These are phyloP conservation scores for Alternaria tenuissima DNA, from an alignment of 2,329 filamentous ascomycete genomes.

Conservation along the genomic window DNA sequence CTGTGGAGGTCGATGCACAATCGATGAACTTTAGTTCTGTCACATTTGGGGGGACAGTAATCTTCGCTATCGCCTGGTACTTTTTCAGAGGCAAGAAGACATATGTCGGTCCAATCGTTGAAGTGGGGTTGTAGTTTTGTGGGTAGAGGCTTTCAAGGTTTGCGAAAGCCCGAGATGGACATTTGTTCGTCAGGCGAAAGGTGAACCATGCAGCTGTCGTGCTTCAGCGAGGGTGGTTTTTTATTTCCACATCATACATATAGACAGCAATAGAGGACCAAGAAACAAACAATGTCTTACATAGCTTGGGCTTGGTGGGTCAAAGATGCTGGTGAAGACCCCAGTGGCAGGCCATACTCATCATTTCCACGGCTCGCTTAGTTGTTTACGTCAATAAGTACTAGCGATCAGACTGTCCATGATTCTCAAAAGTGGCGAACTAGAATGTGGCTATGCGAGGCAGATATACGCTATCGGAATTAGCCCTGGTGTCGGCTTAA, in stretches of 20 bases:
- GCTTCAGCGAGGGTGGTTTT: background rate
- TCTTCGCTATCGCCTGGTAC: constrained; percentile 19
- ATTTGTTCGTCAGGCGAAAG: background rate
- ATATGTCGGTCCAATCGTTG: constrained; percentile 30
- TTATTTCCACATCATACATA: background rate
- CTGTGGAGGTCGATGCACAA: constrained; percentile 3
- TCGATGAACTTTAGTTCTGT: constrained; percentile 30
- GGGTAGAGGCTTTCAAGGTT: background rate
- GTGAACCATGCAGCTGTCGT: background rate
- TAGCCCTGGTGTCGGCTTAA: background rate
- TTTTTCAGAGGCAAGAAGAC: constrained; percentile 17
- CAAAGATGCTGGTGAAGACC: background rate
- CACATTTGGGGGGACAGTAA: constrained; percentile 22
- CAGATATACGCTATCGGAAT: background rate
- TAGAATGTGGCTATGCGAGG: too few relatives aligned
- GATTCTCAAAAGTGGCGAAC: too few relatives aligned
- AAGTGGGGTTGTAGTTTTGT: constrained; percentile 5
- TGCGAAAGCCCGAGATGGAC: background rate
- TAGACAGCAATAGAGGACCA: background rate
- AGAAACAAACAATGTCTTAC: background rate
- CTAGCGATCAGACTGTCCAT: background rate
- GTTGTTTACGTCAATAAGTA: background rate
- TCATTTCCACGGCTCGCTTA: background rate
- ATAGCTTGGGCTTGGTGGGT: background rate
- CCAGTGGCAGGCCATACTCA: too few relatives aligned